These are phyloP conservation scores for Dioscorea dumetorum DNA, from an alignment of 106 monocot genomes.

Conservation along the genomic window DNA sequence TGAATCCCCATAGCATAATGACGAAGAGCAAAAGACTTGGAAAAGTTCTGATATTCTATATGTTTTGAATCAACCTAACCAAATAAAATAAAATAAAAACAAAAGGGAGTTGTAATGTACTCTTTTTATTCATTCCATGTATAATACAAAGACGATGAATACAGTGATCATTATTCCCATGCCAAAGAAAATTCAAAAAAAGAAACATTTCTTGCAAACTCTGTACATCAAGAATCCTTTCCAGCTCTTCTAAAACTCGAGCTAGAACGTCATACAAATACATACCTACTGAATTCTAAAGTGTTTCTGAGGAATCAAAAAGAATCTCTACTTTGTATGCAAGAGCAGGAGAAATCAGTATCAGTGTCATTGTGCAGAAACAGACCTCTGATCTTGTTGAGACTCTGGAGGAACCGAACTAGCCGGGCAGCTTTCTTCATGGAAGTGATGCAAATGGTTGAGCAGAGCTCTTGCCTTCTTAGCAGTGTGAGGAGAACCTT, in stretches of 20 bases:
- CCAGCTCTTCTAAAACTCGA: slow-evolving; percentile 4
- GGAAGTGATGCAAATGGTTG: slow-evolving; percentile 26
- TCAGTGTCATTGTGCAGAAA: slow-evolving; percentile 21
- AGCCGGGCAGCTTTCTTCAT: slow-evolving; percentile 6
- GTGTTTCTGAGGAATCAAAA: neutral
- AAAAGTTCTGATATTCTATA: too few species aligned
- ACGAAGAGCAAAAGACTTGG: too few species aligned
- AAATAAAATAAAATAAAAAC: too few species aligned
- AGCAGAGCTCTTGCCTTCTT: slow-evolving; percentile 61
- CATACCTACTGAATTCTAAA: neutral
- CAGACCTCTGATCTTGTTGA: slow-evolving; percentile 13
- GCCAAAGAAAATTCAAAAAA: too few species aligned
- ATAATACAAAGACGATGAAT: too few species aligned
- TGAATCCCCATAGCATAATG: too few species aligned
- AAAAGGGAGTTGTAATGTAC: too few species aligned
- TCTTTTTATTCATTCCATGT: too few species aligned
- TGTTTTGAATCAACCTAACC: too few species aligned
- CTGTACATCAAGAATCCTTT: too few species aligned
- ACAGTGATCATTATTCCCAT: too few species aligned
- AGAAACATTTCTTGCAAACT: too few species aligned
- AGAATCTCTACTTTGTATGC: neutral
- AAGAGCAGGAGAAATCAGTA: neutral
- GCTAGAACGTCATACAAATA: neutral
- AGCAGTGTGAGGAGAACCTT: slow-evolving; percentile 39
- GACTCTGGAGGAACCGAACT: neutral